Conservation (phyloP, 2,329 filamentous ascomycete genomes). For the Clarireedia paspali region DNA sequence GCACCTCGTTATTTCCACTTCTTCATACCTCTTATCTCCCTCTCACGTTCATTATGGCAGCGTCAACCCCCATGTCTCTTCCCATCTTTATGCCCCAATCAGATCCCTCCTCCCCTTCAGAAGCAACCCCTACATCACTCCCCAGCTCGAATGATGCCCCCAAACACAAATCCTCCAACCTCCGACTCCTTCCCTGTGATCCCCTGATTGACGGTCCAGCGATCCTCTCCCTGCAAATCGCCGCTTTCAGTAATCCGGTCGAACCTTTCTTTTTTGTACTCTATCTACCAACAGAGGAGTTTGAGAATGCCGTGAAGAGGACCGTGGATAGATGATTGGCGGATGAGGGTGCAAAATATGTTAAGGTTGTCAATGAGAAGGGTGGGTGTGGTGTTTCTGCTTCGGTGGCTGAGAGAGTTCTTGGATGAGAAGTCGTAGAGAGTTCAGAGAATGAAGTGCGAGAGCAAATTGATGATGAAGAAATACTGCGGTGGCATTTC, state of each 20-base stretch:
- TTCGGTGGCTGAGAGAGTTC: background rate
- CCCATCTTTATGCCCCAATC: background rate
- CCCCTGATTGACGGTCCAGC: slow-evolving; percentile 9
- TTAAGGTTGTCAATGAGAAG: slow-evolving; percentile 17
- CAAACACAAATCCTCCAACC: background rate
- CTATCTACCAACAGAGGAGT: slow-evolving; percentile 12
- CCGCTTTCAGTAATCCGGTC: slow-evolving; percentile 5
- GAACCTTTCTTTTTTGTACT: slow-evolving; percentile 17
- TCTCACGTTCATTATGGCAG: no score
- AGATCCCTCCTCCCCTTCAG: background rate
- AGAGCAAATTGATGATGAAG: no score
- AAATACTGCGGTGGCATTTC: no score
- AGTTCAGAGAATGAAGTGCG: no score
- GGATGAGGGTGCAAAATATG: slow-evolving; percentile 12
- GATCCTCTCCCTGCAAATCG: slow-evolving; percentile 12
- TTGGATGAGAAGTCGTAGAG: no score
- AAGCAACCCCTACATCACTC: background rate
- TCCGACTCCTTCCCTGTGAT: background rate
- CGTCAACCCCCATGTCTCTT: no score
- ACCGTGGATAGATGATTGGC: slow-evolving; percentile 13
- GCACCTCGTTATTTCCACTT: no score
- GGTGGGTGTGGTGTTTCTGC: slow-evolving; percentile 1
- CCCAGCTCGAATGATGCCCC: background rate
- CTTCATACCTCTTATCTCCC: no score
- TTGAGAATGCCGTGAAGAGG: slow-evolving; percentile 12